Percentiles rank a stretch among this genome's conserved stretches.
Evolutionary conservation across 2,329 filamentous ascomycete species (phyloP).

Genomic region (Calonectria pauciramosa): DNA sequence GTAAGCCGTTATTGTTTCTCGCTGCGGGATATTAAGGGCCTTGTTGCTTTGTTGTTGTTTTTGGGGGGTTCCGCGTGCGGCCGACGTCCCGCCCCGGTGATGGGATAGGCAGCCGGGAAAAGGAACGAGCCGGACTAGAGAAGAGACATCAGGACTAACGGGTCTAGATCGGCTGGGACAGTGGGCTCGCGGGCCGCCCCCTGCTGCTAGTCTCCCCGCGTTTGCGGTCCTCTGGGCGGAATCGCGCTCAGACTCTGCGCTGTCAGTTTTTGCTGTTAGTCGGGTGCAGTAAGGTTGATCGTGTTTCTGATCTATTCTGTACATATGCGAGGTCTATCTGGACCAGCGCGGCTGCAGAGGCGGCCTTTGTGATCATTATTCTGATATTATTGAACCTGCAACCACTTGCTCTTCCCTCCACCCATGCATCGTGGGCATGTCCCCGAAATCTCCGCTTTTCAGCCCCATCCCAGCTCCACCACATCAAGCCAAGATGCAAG

Average conservation of each 20-base stretch:
- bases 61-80: background rate
- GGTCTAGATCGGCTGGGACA: background rate
- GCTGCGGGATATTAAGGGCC: background rate
- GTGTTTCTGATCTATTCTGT: no score
- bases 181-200: background rate
- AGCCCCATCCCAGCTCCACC: background rate
- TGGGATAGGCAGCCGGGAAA: background rate
- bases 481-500: background rate
- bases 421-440: background rate
- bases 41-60: background rate
- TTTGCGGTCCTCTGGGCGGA: background rate
- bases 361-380: background rate
- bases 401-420: background rate
- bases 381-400: background rate
- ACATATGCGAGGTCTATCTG: no score
- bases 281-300: background rate
- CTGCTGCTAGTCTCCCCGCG: background rate
- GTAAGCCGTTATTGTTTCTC: background rate
- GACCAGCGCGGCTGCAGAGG: no score
- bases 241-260: background rate
- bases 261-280: background rate
- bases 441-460: background rate
- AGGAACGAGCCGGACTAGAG: background rate
- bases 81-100: background rate
- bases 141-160: conserved; percentile 4